A percentile compares a stretch with the other conserved stretches of the same genome.
Evolutionary conservation across 2,329 filamentous ascomycete species (phyloP).

Genomic region (Gliomastix tumulicola): DNA sequence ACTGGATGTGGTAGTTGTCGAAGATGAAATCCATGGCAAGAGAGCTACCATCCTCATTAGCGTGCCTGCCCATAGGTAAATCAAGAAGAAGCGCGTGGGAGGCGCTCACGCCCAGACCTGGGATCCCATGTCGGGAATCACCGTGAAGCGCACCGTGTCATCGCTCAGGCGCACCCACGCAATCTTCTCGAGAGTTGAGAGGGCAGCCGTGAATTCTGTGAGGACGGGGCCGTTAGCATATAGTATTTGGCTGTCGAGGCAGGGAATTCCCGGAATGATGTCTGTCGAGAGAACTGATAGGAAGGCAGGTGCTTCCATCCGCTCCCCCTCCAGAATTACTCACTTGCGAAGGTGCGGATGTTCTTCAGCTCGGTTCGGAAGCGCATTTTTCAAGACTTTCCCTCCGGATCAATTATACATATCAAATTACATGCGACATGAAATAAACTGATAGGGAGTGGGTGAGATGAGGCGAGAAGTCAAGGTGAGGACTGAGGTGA

Average conservation of each 20-base stretch:
- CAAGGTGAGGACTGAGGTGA: too few relatives aligned
- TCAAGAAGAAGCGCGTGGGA: constrained; percentile 1
- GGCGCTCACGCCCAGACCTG: constrained; percentile 86
- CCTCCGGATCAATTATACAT: too few relatives aligned
- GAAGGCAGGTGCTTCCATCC: constrained; percentile 1
- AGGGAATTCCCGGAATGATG: too few relatives aligned
- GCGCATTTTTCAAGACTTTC: constrained; percentile 57
- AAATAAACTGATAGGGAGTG: too few relatives aligned
- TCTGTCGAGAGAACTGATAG: neutral
- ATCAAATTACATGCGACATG: too few relatives aligned
- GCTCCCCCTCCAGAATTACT: constrained; percentile 15
- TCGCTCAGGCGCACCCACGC: constrained; percentile 88
- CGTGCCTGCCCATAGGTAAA: too few relatives aligned
- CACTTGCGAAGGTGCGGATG: constrained; percentile 60
- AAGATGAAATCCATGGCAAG: constrained; percentile 78
- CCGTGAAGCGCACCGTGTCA: constrained; percentile 84
- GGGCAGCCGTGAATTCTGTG: constrained; percentile 56
- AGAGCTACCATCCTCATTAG: constrained; percentile 42
- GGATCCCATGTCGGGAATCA: constrained; percentile 88
- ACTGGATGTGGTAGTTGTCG: constrained; percentile 76
- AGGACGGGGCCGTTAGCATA: neutral
- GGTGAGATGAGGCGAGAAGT: too few relatives aligned
- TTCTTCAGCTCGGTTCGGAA: constrained; percentile 62
- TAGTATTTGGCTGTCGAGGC: too few relatives aligned
- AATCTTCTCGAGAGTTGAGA: constrained; percentile 68